Evolutionary conservation across 768 basidiomycete genomes (phyloP), one percentile per base, ranked within the genome.

Genomic region (Calocera viscosa): DNA sequence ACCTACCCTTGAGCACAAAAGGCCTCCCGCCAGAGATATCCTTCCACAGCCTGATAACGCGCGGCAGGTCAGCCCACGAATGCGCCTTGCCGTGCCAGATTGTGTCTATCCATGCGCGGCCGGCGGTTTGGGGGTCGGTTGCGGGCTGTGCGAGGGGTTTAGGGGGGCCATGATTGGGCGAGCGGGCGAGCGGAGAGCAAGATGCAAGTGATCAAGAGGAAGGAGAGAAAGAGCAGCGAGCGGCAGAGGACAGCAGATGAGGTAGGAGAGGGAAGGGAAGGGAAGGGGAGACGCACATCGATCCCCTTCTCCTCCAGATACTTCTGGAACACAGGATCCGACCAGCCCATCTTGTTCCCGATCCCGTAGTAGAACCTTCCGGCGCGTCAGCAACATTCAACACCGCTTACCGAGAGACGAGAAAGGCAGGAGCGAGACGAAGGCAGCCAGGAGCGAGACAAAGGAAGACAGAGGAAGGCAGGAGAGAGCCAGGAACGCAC

Each of bases 261-360:
- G n/a, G n/a, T n/a, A n/a, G n/a, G n/a, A n/a, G n/a, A n/a, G n/a
- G n/a, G n/a, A n/a, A n/a, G 16, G 43, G 5, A 47, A 7, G 3
- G 43, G 43, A 24, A 47, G 43, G 24, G 24, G 43, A 24, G 43
- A 47, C 53, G 24, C 22, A 60, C 53, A 22, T 60, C 53, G 60
- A 65, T 72, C 68, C 17, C 53, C 30, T 60, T 60, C 30, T 81
- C 80, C 30, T 76, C 70, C 16, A 75, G 78, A 65, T 81, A 73
- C 72, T 82, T 80, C 77, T 80, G 80, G 74, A 83, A 83, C 1
- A 78, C 80, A 0, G 82, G 82, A 72, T 83, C 81, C 16, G 81
- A 79, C 64, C 71, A 69, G 22, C 81, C 82, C 28, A 81, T 70
- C 70, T 82, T 80, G 69, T 80, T 81, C 0, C 82, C 82, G 39